Conservation (phyloP, 2,329 filamentous ascomycete genomes). For the Pseudodiploospora longispora region DNA sequence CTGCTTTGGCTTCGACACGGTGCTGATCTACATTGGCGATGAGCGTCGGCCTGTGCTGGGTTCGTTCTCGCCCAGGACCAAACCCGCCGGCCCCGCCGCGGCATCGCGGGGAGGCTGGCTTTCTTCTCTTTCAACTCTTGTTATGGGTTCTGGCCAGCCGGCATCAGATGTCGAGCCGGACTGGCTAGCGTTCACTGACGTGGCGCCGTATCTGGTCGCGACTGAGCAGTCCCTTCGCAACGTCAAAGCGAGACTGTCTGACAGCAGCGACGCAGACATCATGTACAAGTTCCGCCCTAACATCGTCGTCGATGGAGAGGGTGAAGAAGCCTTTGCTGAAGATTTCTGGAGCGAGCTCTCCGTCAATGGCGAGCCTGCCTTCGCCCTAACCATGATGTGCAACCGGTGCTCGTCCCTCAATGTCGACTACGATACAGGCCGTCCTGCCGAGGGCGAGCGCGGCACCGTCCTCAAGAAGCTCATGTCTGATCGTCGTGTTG, state of each 20-base stretch:
- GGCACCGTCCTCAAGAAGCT: conserved; percentile 62
- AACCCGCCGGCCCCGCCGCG: conserved; percentile 1
- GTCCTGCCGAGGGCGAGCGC: conserved; percentile 44
- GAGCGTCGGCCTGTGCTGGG: conserved; percentile 55
- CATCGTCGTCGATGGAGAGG: conserved; percentile 55
- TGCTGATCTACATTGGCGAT: conserved; percentile 58
- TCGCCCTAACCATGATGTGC: conserved; percentile 62
- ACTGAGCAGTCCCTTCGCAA: conserved; percentile 62
- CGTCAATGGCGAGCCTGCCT: conserved; percentile 28
- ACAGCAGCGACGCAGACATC: conserved; percentile 38
- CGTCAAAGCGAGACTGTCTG: conserved; percentile 49
- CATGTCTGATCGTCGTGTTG: conserved; percentile 62
- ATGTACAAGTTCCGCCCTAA: conserved; percentile 67
- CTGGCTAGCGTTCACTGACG: conserved; percentile 64
- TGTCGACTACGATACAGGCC: conserved; percentile 61
- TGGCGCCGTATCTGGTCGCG: conserved; percentile 65
- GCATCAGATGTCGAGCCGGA: conserved; percentile 24
- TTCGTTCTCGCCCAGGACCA: conserved; percentile 35
- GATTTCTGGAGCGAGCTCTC: conserved; percentile 63
- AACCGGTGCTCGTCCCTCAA: conserved; percentile 61
- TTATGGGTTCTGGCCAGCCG: conserved; percentile 14
- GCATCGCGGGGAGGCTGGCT: conserved; percentile 26
- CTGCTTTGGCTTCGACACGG: conserved; percentile 53
- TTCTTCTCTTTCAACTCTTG: conserved; percentile 24
- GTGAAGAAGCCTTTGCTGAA: conserved; percentile 49